Evolutionary conservation across 108 stramenopile genomes (phyloP).

Genomic region (Discostella stelligeroides): DNA sequence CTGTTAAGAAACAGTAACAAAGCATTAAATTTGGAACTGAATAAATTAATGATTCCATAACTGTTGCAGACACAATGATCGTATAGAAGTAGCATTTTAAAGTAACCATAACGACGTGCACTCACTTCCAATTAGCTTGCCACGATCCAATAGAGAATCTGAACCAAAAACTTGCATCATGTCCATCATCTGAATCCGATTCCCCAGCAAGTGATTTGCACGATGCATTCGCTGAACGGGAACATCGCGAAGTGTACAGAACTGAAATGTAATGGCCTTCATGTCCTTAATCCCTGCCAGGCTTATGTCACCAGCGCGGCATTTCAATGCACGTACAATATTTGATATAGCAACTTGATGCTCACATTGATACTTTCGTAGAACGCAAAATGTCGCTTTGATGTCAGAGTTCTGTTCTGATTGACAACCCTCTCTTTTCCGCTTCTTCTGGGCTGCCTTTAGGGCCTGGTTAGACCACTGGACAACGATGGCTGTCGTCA

Average conservation of each 20-base stretch:
- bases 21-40: background rate
- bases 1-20: background rate
- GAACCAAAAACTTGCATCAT: slow-evolving; percentile 12
- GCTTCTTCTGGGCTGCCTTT: slow-evolving; percentile 39
- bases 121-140: slow-evolving; percentile 61
- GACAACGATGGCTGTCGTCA: slow-evolving; percentile 49
- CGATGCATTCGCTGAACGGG: slow-evolving; percentile 22
- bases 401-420: slow-evolving; percentile 4
- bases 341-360: slow-evolving; percentile 66
- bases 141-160: slow-evolving; percentile 59
- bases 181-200: slow-evolving; percentile 34
- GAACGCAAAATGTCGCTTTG: slow-evolving; percentile 56
- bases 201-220: slow-evolving; percentile 33
- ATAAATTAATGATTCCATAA: background rate
- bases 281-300: slow-evolving; percentile 87
- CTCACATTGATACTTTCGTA: slow-evolving; percentile 74
- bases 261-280: slow-evolving; percentile 87
- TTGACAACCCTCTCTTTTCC: slow-evolving; percentile 18
- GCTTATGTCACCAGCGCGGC: slow-evolving; percentile 74
- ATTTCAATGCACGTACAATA: slow-evolving; percentile 53
- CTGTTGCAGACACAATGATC: too few relatives aligned
- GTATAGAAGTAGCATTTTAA: too few relatives aligned
- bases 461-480: slow-evolving; percentile 51
- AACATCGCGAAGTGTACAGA: slow-evolving; percentile 70
- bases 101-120: background rate